Evolutionary conservation across 2,329 filamentous ascomycete genomes (phyloP).

Genomic region (Erysiphe pulchra): DNA sequence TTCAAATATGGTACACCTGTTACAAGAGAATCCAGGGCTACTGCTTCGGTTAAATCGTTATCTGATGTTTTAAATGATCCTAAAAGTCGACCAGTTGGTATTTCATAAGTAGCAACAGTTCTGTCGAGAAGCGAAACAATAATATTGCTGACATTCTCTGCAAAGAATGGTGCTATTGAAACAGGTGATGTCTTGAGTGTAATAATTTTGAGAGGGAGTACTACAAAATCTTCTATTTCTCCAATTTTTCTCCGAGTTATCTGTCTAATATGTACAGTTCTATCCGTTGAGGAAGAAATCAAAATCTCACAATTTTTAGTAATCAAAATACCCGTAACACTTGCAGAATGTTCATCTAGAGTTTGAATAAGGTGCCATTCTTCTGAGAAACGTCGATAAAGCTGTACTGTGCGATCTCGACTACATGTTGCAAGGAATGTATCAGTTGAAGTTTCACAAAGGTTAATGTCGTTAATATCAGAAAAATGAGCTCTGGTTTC

Average conservation of each 20-base stretch:
- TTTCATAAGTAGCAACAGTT: slow-evolving; percentile 32
- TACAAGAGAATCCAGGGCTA: slow-evolving; percentile 55
- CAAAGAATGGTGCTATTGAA: slow-evolving; percentile 49
- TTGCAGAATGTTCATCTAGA: slow-evolving; percentile 70
- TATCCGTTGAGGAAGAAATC: slow-evolving; percentile 69
- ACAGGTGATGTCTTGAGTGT: slow-evolving; percentile 67
- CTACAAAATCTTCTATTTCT: slow-evolving; percentile 37
- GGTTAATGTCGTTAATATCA: slow-evolving; percentile 59
- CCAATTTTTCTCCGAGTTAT: slow-evolving; percentile 43
- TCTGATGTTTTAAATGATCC: slow-evolving; percentile 66
- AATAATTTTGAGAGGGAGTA: slow-evolving; percentile 50
- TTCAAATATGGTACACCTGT: slow-evolving; percentile 30
- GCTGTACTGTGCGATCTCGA: slow-evolving; percentile 72
- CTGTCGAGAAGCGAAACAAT: slow-evolving; percentile 35
- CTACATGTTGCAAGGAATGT: slow-evolving; percentile 60
- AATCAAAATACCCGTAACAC: slow-evolving; percentile 56
- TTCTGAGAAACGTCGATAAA: slow-evolving; percentile 39
- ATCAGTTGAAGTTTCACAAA: slow-evolving; percentile 34
- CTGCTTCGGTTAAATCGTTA: slow-evolving; percentile 53
- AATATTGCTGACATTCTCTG: slow-evolving; percentile 23
- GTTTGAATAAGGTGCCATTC: slow-evolving; percentile 66
- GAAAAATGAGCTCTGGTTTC: slow-evolving; percentile 67
- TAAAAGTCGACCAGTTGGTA: slow-evolving; percentile 41
- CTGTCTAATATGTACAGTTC: slow-evolving; percentile 64
- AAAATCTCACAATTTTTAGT: slow-evolving; percentile 39